These are phyloP conservation scores for Sanghuangporus weigelae DNA, from an alignment of 1,284 basidiomycete genomes.

Conservation along the genomic window DNA sequence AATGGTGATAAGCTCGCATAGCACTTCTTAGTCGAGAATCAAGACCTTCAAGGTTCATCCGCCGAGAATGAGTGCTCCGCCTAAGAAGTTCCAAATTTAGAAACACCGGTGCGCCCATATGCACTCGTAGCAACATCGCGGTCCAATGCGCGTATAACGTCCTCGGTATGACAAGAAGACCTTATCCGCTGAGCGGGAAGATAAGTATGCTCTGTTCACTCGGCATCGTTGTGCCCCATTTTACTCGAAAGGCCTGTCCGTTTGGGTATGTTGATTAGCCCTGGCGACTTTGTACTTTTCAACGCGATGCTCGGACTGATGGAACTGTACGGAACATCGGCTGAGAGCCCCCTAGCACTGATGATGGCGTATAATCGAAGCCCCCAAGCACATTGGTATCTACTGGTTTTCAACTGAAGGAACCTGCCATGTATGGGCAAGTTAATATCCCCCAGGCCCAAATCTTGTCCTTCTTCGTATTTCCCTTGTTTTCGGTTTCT, in stretches of 20 bases:
- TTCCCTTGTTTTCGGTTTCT: neutral
- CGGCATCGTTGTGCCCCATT: neutral
- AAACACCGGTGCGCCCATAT: neutral
- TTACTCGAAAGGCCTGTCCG: neutral
- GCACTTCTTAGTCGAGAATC: neutral
- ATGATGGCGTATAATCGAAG: neutral
- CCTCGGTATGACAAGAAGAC: neutral
- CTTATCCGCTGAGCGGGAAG: neutral
- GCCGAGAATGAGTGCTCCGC: neutral
- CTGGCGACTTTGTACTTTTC: constrained; percentile 12
- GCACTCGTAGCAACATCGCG: neutral
- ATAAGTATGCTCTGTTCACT: neutral
- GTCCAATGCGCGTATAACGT: neutral
- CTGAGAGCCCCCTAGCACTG: neutral
- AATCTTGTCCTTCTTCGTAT: neutral
- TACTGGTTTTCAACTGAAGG: constrained; percentile 5
- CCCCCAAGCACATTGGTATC: neutral
- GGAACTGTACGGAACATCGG: neutral
- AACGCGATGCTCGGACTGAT: neutral
- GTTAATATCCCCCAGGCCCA: constrained; percentile 7
- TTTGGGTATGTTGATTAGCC: neutral
- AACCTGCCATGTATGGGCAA: neutral
- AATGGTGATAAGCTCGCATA: neutral
- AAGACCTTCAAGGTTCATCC: neutral
- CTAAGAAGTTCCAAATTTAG: neutral